These are phyloP conservation scores for Termitomyces sp. DNA, from an alignment of 768 basidiomycete species.

Conservation along the genomic window DNA sequence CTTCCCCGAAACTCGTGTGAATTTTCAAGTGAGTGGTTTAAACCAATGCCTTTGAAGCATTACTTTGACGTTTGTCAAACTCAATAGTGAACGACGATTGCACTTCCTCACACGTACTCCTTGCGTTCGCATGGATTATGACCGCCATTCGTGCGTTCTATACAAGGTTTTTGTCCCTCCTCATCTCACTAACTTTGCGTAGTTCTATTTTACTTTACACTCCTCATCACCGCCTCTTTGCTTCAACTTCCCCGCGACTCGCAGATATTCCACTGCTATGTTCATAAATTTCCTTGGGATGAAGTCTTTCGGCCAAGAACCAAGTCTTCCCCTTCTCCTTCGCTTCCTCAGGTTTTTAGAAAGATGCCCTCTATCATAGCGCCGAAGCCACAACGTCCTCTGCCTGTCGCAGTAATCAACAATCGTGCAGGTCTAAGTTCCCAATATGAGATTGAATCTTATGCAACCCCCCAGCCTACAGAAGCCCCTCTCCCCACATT, in stretches of 20 bases:
- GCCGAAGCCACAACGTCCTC: constrained; percentile 36
- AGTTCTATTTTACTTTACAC: constrained; percentile 60
- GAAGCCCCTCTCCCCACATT: constrained; percentile 16
- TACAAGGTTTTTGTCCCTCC: background rate
- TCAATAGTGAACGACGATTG: constrained; percentile 29
- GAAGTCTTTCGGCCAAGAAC: constrained; percentile 16
- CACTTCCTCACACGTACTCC: constrained; percentile 47
- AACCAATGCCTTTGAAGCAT: background rate
- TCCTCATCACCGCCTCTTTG: constrained; percentile 39
- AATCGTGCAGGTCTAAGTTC: constrained; percentile 34
- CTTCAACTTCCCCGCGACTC: constrained; percentile 39
- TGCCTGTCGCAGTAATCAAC: constrained; percentile 29
- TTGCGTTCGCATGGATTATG: constrained; percentile 43
- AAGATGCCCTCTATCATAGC: constrained; percentile 37
- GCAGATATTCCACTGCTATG: constrained; percentile 45
- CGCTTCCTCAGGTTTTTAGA: constrained; percentile 29
- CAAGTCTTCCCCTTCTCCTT: constrained; percentile 16
- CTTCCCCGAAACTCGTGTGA: constrained; percentile 32
- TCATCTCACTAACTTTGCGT: constrained; percentile 2
- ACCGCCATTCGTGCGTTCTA: constrained; percentile 33
- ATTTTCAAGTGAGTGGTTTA: constrained; percentile 18
- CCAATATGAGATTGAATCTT: constrained; percentile 47
- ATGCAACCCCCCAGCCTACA: constrained; percentile 23
- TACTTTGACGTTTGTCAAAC: background rate
- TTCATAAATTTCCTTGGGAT: constrained; percentile 40